Percentiles rank a stretch among this genome's conserved stretches.
These are phyloP conservation scores for Clarireedia homoeocarpa DNA, from an alignment of 2,329 filamentous ascomycete genomes.

Conservation along the genomic window DNA sequence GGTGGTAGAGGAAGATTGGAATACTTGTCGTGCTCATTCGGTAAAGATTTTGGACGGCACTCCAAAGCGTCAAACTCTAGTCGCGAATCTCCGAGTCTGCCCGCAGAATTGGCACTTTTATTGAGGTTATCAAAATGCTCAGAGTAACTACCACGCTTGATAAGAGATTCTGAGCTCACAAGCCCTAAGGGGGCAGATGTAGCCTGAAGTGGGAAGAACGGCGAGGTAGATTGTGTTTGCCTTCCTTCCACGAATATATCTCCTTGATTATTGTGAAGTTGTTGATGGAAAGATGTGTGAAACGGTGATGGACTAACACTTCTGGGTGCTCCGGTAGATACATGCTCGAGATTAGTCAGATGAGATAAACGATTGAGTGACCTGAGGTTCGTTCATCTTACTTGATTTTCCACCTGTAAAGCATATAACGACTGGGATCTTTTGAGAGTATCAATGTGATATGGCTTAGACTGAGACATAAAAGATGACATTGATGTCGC, in stretches of 20 bases:
- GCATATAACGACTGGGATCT: conserved; percentile 9
- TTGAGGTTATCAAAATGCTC: no score
- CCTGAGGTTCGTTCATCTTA: conserved; percentile 5
- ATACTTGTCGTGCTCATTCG: conserved; percentile 4
- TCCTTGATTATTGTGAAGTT: not conserved
- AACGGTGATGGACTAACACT: not conserved
- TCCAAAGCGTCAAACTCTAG: not conserved
- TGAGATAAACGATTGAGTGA: not conserved
- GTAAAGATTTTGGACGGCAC: not conserved
- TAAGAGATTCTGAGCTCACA: no score
- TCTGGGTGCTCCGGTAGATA: not conserved
- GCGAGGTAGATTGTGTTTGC: not conserved
- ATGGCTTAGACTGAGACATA: conserved; percentile 6
- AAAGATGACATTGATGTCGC: conserved; percentile 5
- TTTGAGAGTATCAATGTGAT: not conserved
- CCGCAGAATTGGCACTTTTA: not conserved
- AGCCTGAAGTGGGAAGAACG: not conserved
- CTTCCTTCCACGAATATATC: not conserved
- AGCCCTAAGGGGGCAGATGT: not conserved
- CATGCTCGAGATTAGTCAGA: not conserved
- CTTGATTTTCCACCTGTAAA: conserved; percentile 17
- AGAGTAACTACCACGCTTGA: no score
- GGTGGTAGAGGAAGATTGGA: conserved; percentile 18
- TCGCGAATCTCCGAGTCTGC: not conserved
- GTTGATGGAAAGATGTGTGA: not conserved